phyloP scores from a whole-genome alignment of 2,329 filamentous ascomycete species.

The Exserohilum turcica region DNA sequence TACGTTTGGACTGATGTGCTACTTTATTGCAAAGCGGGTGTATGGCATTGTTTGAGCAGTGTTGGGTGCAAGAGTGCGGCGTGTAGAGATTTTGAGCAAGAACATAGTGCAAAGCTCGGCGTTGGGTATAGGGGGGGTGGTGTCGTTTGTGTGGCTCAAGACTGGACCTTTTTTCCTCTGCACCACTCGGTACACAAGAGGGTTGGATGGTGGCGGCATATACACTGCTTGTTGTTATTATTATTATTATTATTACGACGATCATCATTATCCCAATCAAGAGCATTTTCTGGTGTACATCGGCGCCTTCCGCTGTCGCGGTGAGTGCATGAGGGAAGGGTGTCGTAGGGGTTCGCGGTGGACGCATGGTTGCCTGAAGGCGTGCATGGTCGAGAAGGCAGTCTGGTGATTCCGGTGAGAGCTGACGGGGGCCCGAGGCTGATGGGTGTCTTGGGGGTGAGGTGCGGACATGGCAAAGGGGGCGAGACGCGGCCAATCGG shows the following conservation, averaged over 20 bases:
- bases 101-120: conserved; percentile 4
- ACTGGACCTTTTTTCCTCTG: background rate
- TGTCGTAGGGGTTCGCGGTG: background rate
- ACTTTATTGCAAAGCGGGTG: conserved; percentile 76
- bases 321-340: background rate
- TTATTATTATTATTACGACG: background rate
- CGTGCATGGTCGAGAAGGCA: background rate
- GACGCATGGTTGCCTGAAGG: background rate
- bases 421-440: background rate
- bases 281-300: background rate
- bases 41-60: conserved; percentile 42
- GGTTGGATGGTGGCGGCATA: background rate
- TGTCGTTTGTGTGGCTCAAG: background rate
- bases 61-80: background rate
- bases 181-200: background rate
- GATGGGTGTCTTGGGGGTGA: background rate
- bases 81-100: background rate
- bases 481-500: conserved; percentile 3
- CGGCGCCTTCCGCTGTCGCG: background rate
- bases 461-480: background rate
- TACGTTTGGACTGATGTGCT: conserved; percentile 79
- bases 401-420: conserved; percentile 14
- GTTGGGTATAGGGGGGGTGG: conserved; percentile 1
- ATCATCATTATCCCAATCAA: background rate
- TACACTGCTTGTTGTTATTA: background rate